phyloP scores from a whole-genome alignment of 345 rosid genomes.

The Acer yangbiense region DNA sequence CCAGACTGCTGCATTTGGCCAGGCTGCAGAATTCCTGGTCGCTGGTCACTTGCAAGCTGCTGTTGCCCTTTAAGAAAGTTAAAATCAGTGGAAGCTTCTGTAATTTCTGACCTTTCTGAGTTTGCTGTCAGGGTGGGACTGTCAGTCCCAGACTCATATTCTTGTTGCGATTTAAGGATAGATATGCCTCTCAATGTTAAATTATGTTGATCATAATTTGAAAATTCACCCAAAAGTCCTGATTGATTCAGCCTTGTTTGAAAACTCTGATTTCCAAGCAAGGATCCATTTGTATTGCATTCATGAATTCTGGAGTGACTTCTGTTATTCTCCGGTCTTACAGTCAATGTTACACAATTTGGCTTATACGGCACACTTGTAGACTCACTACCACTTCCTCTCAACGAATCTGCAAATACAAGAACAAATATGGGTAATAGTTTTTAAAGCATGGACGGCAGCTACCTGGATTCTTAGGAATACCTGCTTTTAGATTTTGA shows the following conservation, averaged over 20 bases:
- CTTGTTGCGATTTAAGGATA: constrained; percentile 32
- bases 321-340: constrained; percentile 30
- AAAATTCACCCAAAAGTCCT: constrained; percentile 18
- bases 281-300: constrained; percentile 28
- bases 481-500: background rate
- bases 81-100: constrained; percentile 40
- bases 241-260: constrained; percentile 32
- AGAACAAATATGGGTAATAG: constrained; percentile 13
- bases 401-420: constrained; percentile 29
- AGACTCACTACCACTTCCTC: constrained; percentile 29
- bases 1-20: constrained; percentile 58
- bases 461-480: background rate
- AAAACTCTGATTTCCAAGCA: constrained; percentile 33
- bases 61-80: constrained; percentile 46
- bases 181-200: constrained; percentile 24
- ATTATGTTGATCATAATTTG: constrained; percentile 33
- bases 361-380: constrained; percentile 18
- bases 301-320: constrained; percentile 26
- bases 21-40: constrained; percentile 32
- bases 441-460: background rate
- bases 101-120: constrained; percentile 45
- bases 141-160: constrained; percentile 35
- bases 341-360: constrained; percentile 26
- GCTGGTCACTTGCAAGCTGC: constrained; percentile 36
- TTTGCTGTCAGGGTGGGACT: constrained; percentile 46